Base-by-base conservation (phyloP, 768 basidiomycete genomes). In the Mycena filopes region DNA sequence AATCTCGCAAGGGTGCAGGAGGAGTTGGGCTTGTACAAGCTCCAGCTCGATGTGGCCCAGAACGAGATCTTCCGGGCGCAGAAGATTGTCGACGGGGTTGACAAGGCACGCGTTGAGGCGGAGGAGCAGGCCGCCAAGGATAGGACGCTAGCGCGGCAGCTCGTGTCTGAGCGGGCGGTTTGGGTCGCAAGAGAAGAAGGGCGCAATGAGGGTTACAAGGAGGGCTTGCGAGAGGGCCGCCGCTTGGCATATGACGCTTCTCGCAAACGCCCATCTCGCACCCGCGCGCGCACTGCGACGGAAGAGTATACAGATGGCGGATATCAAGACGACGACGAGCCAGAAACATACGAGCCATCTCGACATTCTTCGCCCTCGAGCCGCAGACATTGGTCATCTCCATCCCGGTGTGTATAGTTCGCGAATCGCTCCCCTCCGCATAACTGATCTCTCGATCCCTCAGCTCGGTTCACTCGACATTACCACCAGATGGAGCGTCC, bases 131-230 rank as follows among this genome's bases (percentile, higher is more conserved):
- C 86, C 1, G 80, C 80, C 20, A 80, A 81, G 25, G 86, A 86
- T 26, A 81, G 87, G 42, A 80, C 79, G 21, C 81, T 78, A 55
- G 86, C 86, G 31, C 77, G 87, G 56, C 79, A 81, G 69, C 68
- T 88, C 49, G 82, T 80, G 11, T 84, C 86, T 68, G 82, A 87
- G 62, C 78, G 82, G 16, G 67, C 88, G 45, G 76, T 89, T 21
- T 80, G 84, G 56, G 66, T 76, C 48, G 89, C 89, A 1, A 80
- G 84, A 57, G 87, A 89, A 59, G 87, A 89, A 69, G 89, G 89
- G 4, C 79, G 87, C 57, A 81, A 73, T 70, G 75, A 74, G 76
- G 89, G 69, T 75, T 85, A 77, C 76, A 84, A 76, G 80, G 83
- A 79, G 80, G 89, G 67, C 55, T 82, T 80, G 72, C 74, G 60